Conservation (phyloP, 139 green algal genomes). For the Edaphochlamys debaryana region DNA sequence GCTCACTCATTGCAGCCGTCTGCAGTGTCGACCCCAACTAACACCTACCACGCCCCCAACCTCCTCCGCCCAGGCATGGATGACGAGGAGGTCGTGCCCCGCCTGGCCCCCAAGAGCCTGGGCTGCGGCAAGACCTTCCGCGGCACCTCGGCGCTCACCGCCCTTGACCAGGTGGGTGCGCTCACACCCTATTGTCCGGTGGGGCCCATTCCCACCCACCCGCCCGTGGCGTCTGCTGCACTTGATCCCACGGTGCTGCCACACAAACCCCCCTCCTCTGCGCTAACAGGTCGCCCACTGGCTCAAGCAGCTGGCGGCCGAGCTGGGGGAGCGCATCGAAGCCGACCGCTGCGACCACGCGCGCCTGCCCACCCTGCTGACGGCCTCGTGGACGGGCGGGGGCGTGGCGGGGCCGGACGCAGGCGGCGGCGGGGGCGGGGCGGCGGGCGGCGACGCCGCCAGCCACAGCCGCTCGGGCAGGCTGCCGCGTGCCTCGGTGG, state of each 20-base stretch:
- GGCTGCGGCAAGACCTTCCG: slow-evolving; percentile 86
- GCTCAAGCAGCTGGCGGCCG: slow-evolving; percentile 68
- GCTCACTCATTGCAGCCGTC: too few species aligned
- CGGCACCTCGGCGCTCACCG: slow-evolving; percentile 9
- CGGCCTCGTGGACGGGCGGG: slow-evolving; percentile 34
- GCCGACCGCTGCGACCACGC: slow-evolving; percentile 56
- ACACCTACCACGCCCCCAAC: too few species aligned
- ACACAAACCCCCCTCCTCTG: not conserved
- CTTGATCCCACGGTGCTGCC: too few species aligned
- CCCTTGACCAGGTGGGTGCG: slow-evolving; percentile 32
- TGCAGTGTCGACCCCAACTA: too few species aligned
- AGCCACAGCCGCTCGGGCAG: not conserved
- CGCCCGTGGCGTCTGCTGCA: too few species aligned
- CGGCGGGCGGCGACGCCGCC: not conserved
- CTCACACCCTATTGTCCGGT: not conserved
- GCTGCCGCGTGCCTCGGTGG: slow-evolving; percentile 41
- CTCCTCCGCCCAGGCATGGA: too few species aligned
- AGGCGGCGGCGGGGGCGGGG: not conserved
- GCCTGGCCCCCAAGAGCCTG: slow-evolving; percentile 76
- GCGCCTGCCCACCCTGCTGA: slow-evolving; percentile 61
- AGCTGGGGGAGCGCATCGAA: slow-evolving; percentile 78
- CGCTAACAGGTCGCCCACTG: slow-evolving; percentile 62
- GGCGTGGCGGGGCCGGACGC: too few species aligned
- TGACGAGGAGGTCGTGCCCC: slow-evolving; percentile 70
- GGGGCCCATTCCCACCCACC: too few species aligned